Evolutionary conservation across 192 early-diverging fungal genomes (phyloP), one percentile per base, ranked within the genome.

Genomic region (Rhizophlyctis rosea): DNA sequence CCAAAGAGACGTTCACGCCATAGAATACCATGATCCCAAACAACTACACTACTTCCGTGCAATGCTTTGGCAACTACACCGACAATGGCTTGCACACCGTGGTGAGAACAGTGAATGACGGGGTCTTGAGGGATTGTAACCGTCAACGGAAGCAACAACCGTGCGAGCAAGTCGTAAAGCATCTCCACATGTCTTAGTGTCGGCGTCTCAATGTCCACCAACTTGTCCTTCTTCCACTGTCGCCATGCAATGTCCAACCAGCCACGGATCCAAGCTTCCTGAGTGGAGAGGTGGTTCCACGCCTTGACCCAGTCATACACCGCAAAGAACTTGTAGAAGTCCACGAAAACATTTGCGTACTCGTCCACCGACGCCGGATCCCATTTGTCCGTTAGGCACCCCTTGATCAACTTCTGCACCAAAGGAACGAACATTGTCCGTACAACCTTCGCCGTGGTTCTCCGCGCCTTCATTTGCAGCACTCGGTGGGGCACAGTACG

Each of bases 1-100:
- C 61, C 74, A 55, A 76, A 76, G 21, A 76, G 61, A 23, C 75
- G 50, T 55, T 76, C 75, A n/a, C 75, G 48, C 75, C 75, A 76
- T n/a, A 76, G 65, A 44, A 76, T 76, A 24, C 75, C 75, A 58
- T 76, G 75, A 50, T 76, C 75, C 75, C 75, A 76, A 18, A 76
- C 58, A 24, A 78, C 35, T 4, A 76, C 16, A 3, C 54, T 54
- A 33, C 64, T 68, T 7, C 69, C 69, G 44, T 72, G 55, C 18
- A 76, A 28, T n/a, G 25, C 39, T 44, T 76, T 79, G 3, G 75
- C 75, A 52, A 76, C 57, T 0, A 76, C 75, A 50, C 74, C 75
- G 16, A 76, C 24, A 44, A 76, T 74, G n/a, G 75, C 69, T 52
- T 76, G 75, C 24, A 77, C 73, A 47, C 75, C 75, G 59, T 76